These are phyloP conservation scores for Chlorella sp. DNA, from an alignment of 139 green algal species.

Conservation along the genomic window DNA sequence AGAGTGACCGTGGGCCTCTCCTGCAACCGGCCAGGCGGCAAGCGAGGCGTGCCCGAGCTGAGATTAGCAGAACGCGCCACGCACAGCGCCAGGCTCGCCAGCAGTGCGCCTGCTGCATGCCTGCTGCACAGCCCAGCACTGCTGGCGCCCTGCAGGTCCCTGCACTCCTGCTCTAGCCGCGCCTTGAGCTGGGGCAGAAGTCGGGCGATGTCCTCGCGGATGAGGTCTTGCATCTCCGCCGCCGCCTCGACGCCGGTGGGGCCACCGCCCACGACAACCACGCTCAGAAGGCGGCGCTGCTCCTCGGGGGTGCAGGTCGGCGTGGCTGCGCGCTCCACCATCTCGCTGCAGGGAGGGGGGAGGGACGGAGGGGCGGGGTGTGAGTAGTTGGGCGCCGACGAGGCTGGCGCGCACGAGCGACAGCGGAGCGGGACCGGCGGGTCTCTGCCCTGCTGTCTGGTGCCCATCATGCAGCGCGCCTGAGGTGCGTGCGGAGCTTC, in stretches of 20 bases:
- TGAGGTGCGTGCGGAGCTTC: slow-evolving; percentile 38
- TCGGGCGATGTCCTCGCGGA: slow-evolving; percentile 32
- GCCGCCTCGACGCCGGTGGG: slow-evolving; percentile 8
- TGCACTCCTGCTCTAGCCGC: too few species aligned
- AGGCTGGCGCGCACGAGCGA: too few species aligned
- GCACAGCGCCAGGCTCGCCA: neutral
- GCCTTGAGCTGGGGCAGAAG: neutral
- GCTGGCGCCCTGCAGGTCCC: too few species aligned
- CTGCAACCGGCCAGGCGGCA: neutral
- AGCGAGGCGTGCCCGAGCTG: neutral
- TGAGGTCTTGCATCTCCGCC: slow-evolving; percentile 43
- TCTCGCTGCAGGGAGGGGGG: slow-evolving; percentile 28
- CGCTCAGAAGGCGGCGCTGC: slow-evolving; percentile 75
- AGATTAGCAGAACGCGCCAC: neutral
- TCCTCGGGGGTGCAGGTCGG: slow-evolving; percentile 47
- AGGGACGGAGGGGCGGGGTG: too few species aligned
- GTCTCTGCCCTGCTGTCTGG: too few species aligned
- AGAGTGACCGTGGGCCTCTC: slow-evolving; percentile 3
- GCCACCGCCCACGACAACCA: slow-evolving; percentile 72
- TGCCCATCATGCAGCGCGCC: too few species aligned
- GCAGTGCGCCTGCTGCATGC: too few species aligned
- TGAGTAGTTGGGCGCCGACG: too few species aligned
- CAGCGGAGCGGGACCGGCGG: too few species aligned
- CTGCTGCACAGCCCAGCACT: too few species aligned
- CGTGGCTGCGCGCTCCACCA: slow-evolving; percentile 55